Evolutionary conservation across 2,329 filamentous ascomycete genomes (phyloP).

Genomic region (Paramyrothecium roridum): DNA sequence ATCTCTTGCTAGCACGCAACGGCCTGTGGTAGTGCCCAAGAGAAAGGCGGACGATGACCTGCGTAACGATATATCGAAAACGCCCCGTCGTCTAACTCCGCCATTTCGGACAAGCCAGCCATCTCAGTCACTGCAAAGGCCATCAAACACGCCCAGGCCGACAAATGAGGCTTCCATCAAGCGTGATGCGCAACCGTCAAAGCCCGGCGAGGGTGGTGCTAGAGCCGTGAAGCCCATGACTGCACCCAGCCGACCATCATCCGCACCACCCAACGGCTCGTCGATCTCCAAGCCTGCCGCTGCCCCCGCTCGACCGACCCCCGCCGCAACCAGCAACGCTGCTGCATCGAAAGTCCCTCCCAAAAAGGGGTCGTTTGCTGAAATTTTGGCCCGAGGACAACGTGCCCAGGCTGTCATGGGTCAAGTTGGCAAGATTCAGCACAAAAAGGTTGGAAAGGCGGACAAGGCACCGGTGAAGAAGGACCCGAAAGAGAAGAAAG

Average conservation of each 20-base stretch:
- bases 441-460: conserved; percentile 68
- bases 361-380: conserved; percentile 72
- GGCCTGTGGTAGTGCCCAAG: conserved; percentile 37
- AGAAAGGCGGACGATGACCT: conserved; percentile 56
- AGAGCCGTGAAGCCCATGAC: conserved; percentile 15
- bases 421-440: conserved; percentile 69
- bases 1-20: conserved; percentile 3
- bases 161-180: conserved; percentile 5
- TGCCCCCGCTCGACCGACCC: background rate
- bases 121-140: background rate
- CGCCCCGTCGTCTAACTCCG: conserved; percentile 27
- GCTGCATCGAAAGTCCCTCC: conserved; percentile 43
- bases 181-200: conserved; percentile 14
- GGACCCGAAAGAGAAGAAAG: conserved; percentile 29
- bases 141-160: background rate
- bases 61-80: conserved; percentile 36
- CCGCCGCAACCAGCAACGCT: conserved; percentile 22
- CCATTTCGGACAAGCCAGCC: conserved; percentile 7
- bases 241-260: background rate
- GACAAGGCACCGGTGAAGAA: conserved; percentile 41
- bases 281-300: background rate
- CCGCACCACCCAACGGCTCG: conserved; percentile 3
- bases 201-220: conserved; percentile 18
- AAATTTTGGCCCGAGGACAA: conserved; percentile 70
- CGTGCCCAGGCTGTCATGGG: conserved; percentile 59